These are phyloP conservation scores for Nemania abortiva DNA, from an alignment of 2,329 filamentous ascomycete genomes.

Conservation along the genomic window DNA sequence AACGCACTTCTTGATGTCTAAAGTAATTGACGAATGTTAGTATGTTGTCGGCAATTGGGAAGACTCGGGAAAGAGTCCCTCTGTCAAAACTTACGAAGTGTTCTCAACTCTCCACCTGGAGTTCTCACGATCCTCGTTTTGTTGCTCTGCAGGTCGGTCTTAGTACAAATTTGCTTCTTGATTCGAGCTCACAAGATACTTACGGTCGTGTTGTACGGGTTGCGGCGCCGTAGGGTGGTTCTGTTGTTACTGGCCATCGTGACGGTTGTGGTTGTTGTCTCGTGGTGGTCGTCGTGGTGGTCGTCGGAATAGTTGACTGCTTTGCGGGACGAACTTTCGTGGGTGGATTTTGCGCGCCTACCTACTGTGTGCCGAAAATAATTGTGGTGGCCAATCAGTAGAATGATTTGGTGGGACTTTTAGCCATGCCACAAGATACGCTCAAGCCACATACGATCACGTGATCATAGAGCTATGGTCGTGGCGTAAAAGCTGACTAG, in stretches of 20 bases:
- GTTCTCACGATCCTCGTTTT: constrained; percentile 96
- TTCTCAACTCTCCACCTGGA: constrained; percentile 92
- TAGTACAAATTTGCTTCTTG: constrained; percentile 20
- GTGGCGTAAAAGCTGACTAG: constrained; percentile 22
- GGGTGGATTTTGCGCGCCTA: constrained; percentile 47
- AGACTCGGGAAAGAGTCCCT: no score
- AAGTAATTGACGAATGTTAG: no score
- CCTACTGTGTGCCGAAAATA: constrained; percentile 44
- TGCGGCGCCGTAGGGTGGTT: constrained; percentile 66
- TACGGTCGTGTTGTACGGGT: constrained; percentile 37
- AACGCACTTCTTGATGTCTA: constrained; percentile 93
- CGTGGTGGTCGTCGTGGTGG: constrained; percentile 40
- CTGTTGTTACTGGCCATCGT: constrained; percentile 71
- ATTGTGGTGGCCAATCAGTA: constrained; percentile 40
- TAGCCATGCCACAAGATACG: no score
- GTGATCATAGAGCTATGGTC: background rate
- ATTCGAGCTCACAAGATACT: constrained; percentile 8
- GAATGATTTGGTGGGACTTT: background rate
- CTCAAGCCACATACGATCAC: constrained; percentile 25
- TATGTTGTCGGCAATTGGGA: no score
- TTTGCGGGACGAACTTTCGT: constrained; percentile 48
- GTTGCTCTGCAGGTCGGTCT: constrained; percentile 81
- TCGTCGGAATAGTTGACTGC: constrained; percentile 33
- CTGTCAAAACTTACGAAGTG: no score
- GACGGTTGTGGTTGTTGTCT: constrained; percentile 51